Base-by-base conservation (phyloP, 139 green algal genomes). In the Ostreobium quekettii region DNA sequence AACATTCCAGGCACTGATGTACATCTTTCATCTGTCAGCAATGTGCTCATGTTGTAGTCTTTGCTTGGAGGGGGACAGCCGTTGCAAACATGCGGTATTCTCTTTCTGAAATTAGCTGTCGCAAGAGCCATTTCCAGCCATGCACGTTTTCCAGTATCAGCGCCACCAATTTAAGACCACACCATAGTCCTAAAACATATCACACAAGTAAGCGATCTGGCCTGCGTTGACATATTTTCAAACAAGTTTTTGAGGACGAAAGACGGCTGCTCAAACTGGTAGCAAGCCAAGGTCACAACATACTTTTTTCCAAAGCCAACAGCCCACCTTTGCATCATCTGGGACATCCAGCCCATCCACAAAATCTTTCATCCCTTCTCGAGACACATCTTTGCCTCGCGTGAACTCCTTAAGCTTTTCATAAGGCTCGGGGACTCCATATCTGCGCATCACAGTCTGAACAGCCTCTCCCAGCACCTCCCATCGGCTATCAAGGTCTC, bases 341-440 rank as follows among this genome's bases (percentile, higher is more conserved):
- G 86, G 95, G 3, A 98, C 86, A 4, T 68, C 39, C 42, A 90
- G 72, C 0, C 93, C 91, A 2, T 92, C 80, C 0, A 95, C 76
- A 75, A 94, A 85, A 35, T 65, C 39, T 39, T 72, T 66, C 82
- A 92, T 88, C 48, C 48, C 77, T 2, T 82, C 74, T 60, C 80
- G 76, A 0, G 85, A 94, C 2, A 98, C 87, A 3, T 64, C 39
- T 48, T 91, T 72, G 0, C 95, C 95, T 2, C 94, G 80, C 1
- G 95, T 98, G 74, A 96, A 91, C 7, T 89, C 93, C 81, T 99
- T 99, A 35, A 99, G 85, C 86, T 97, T 97, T 82, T 99, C 94
- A 70, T 99, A 99, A 1, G 95, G 91, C 76, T 98, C 88, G 5
- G 85, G 77, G 8, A 99, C 82, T 22, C 74, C 90, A 70, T 98